phyloP scores from a whole-genome alignment of 257 asterid genomes.

The Ajuga chamaepitys region DNA sequence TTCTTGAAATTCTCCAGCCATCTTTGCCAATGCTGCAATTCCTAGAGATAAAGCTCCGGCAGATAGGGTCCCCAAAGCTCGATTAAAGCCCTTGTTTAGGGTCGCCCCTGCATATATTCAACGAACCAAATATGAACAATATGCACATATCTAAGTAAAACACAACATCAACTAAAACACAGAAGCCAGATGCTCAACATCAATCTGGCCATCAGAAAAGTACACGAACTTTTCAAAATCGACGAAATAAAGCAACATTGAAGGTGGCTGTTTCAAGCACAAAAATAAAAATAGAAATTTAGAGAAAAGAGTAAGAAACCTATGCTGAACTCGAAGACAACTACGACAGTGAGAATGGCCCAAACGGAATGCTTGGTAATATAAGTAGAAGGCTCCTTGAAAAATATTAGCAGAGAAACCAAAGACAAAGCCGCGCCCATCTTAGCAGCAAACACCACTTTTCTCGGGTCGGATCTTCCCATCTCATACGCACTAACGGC shows the following conservation, averaged over 20 bases:
- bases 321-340: constrained; percentile 88
- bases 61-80: constrained; percentile 78
- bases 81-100: constrained; percentile 80
- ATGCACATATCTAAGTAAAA: neutral
- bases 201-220: neutral
- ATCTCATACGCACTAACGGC: constrained; percentile 37
- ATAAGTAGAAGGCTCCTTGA: constrained; percentile 54
- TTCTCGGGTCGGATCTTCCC: constrained; percentile 74
- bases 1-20: constrained; percentile 57
- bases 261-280: neutral
- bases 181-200: neutral
- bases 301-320: constrained; percentile 27
- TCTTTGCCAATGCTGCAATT: constrained; percentile 53
- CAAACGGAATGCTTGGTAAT: constrained; percentile 49
- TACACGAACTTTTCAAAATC: neutral
- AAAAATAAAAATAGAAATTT: neutral
- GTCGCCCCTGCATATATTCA: constrained; percentile 62
- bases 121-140: neutral
- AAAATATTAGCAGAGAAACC: constrained; percentile 55
- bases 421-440: constrained; percentile 51
- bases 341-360: constrained; percentile 83
- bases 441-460: constrained; percentile 53
- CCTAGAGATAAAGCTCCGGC: constrained; percentile 85
- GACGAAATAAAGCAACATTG: neutral
- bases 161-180: neutral